Base-by-base conservation (phyloP, 2,329 filamentous ascomycete genomes). In the Aspergillus sp. region DNA sequence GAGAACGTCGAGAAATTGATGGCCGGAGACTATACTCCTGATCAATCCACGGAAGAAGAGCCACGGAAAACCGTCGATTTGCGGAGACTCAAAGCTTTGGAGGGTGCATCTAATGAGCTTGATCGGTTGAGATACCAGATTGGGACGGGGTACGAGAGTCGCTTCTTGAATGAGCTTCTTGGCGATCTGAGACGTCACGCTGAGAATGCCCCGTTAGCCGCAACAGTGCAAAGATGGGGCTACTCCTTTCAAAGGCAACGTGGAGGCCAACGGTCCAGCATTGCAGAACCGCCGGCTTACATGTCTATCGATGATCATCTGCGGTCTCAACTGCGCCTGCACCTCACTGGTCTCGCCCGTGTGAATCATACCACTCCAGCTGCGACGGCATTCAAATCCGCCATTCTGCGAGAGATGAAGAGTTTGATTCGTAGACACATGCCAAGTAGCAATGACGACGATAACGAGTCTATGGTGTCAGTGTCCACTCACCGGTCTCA, bases 401-500 rank as follows among this genome's bases (percentile, higher is more conserved):
- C 90, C 0, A 86, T 96, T 12, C 78, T 96, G 61, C 87, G 90
- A 50, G 95, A 99, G 73, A 88, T 98, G 71, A 90, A 93, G 66
- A 87, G 85, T 35, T 80, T 98, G 49, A 93, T 99, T 50, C 85
- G 92, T 54, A 86, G 87, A 57, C 90, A 93, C 23, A 81, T 99
- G 40, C 95, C 95, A 0, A 96, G 92, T 69, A 96, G 93, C 11
- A 95, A 86, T 66, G 95, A 99, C 59, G 93, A 98, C 64, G 95
- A 99, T 70, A 90, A 89, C 60, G 91, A 95, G 71, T 96, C 92
- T 0, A 89, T 93, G 78, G 87, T 93, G 75, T 93, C 93, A 1
- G 83, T 87, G 0, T 96, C 93, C 3, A 97, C 93, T 1, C 84
- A 84, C 60, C 85, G 86, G 43, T 88, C 87, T 27, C 84, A 84